These are phyloP conservation scores for Begonia fuchsioides DNA, from an alignment of 306 rosid species.

Conservation along the genomic window DNA sequence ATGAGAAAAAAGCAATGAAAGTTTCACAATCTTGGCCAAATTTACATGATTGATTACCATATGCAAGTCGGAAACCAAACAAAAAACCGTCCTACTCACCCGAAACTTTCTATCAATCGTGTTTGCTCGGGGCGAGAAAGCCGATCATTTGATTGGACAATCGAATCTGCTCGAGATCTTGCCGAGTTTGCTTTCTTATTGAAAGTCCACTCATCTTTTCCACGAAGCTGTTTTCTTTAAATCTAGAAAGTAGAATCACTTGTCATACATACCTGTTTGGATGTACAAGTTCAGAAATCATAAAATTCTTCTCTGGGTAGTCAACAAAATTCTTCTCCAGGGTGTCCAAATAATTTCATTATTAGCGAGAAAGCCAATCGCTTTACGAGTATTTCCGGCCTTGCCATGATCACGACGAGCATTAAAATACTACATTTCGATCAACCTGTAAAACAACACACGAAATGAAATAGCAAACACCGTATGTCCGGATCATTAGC, in stretches of 20 bases:
- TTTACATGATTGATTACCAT: background rate
- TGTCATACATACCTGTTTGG: background rate
- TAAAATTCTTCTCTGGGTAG: background rate
- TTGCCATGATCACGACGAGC: too few relatives aligned
- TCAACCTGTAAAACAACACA: too few relatives aligned
- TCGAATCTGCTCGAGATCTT: background rate
- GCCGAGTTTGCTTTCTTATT: background rate
- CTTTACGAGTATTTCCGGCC: too few relatives aligned
- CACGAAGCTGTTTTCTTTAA: too few relatives aligned
- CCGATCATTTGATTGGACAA: background rate
- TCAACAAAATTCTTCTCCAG: too few relatives aligned
- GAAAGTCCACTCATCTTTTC: background rate
- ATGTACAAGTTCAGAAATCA: background rate
- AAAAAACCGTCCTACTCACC: background rate
- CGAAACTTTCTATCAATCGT: background rate
- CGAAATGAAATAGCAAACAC: too few relatives aligned
- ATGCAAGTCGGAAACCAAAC: background rate
- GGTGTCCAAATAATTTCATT: too few relatives aligned
- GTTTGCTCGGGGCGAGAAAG: background rate
- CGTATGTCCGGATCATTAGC: too few relatives aligned
- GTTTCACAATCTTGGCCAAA: background rate
- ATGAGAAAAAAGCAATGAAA: too few relatives aligned
- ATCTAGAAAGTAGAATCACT: background rate
- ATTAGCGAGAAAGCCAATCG: too few relatives aligned
- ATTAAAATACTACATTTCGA: too few relatives aligned